Evolutionary conservation across 2,329 filamentous ascomycete species (phyloP), one percentile per base, ranked within the genome.

Genomic region (Colletotrichum tabaci): DNA sequence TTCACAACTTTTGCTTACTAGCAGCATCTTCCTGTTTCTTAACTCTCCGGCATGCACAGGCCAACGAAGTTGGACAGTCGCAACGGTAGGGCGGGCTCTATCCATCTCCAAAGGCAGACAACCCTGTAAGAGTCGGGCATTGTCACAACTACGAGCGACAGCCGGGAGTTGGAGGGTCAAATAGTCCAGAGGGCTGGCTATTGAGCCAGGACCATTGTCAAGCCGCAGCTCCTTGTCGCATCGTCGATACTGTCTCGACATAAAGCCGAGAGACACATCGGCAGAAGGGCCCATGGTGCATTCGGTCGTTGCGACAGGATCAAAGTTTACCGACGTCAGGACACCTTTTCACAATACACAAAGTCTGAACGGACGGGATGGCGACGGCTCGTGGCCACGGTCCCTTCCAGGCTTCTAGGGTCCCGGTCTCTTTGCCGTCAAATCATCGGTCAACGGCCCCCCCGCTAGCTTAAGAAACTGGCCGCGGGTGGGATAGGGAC

Each of bases 211-310:
- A 65, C 65, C 58, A 47, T 47, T 23, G 64, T 71, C 58, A 68
- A 64, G 44, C 56, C 64, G 46, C 64, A 30, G 64, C 64, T 62
- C 56, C 57, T 62, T 49, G 65, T 71, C 68, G 68, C 68, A 71
- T 63, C 58, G 52, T 60, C 26, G 21, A 55, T 46, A 42, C 65
- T 46, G 21, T 71, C 53, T 68, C 38, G 68, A 68, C 65, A 40
- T 65, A 53, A 40, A 40, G 40, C 58, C 65, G 58, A 55, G 58
- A 49, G 44, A 47, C 42, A 64, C 65, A 58, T 53, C 57, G 42
- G 30, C 60, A 47, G 52, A 60, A 68, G 13, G 23, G 35, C 23
- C 35, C 58, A 44, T 67, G 44, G 44, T 62, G 50, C 57, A 57
- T 64, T 30, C 57, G 61, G 57, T 57, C 42, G 61, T 66, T 60